Percentiles rank a stretch among this genome's conserved stretches.
Evolutionary conservation across 495 filamentous ascomycete species (phyloP).

Genomic region (Xylaria scruposa): DNA sequence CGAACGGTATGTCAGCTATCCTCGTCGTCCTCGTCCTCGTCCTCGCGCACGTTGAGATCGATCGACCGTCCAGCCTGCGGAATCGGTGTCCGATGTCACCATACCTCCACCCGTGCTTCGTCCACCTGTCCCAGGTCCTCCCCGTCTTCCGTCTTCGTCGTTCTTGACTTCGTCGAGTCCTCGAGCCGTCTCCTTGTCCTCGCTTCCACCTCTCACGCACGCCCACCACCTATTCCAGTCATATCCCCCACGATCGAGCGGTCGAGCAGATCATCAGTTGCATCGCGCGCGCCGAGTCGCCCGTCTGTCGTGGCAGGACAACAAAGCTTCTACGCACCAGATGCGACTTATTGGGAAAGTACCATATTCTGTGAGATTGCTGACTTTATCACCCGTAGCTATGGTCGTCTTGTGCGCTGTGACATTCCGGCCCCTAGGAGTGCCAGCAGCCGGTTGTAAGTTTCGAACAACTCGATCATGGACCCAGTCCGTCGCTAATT

Average conservation of each 20-base stretch:
- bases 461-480: constrained; percentile 35
- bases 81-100: constrained; percentile 42
- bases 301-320: constrained; percentile 42
- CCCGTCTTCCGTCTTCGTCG: constrained; percentile 39
- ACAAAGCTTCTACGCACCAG: constrained; percentile 39
- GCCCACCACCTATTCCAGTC: constrained; percentile 49
- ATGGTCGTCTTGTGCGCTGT: constrained; percentile 97
- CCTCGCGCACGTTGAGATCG: constrained; percentile 40
- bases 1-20: constrained; percentile 77
- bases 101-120: constrained; percentile 30
- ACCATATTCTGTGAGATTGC: constrained; percentile 43
- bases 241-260: constrained; percentile 60
- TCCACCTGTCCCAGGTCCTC: constrained; percentile 33
- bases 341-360: constrained; percentile 41
- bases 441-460: constrained; percentile 91
- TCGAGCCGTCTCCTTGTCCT: constrained; percentile 48
- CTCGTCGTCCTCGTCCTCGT: constrained; percentile 46
- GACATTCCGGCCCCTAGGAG: constrained; percentile 97
- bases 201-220: constrained; percentile 48
- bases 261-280: constrained; percentile 53
- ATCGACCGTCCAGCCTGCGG: constrained; percentile 29
- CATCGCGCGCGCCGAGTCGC: constrained; percentile 46
- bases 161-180: constrained; percentile 47
- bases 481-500: constrained; percentile 36
- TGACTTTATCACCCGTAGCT: constrained; percentile 66